Conservation (phyloP, 768 basidiomycete species). For the Dacryopinax primogenitus region DNA sequence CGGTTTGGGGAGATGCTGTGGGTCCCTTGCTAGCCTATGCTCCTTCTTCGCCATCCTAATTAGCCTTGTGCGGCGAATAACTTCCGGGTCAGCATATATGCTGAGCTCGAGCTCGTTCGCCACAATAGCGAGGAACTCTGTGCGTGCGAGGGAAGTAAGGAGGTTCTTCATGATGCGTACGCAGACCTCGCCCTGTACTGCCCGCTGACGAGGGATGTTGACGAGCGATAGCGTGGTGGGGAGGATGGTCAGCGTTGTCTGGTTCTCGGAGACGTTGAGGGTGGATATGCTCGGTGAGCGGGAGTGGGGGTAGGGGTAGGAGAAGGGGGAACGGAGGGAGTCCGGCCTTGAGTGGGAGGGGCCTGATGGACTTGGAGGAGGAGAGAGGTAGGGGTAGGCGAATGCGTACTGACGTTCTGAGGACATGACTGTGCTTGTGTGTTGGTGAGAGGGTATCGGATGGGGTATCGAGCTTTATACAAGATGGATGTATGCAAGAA, state of each 20-base stretch:
- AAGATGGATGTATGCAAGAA: neutral
- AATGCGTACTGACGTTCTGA: neutral
- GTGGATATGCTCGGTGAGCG: neutral
- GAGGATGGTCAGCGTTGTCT: slow-evolving; percentile 51
- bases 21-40: slow-evolving; percentile 21
- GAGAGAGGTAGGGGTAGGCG: neutral
- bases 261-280: slow-evolving; percentile 3
- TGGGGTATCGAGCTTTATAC: neutral
- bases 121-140: slow-evolving; percentile 60
- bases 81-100: slow-evolving; percentile 17
- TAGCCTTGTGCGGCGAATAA: slow-evolving; percentile 37
- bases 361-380: neutral
- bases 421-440: neutral
- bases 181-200: slow-evolving; percentile 35
- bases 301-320: neutral
- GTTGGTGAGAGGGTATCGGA: neutral
- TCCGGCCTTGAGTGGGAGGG: neutral
- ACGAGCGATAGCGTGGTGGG: slow-evolving; percentile 60
- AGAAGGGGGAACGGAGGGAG: neutral
- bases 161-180: slow-evolving; percentile 56
- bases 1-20: slow-evolving; percentile 15
- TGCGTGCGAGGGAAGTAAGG: slow-evolving; percentile 40
- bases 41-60: slow-evolving; percentile 34
- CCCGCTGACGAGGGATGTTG: slow-evolving; percentile 59
- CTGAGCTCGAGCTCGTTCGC: slow-evolving; percentile 67